Base-by-base conservation (phyloP, 352 stramenopile species). In the Phytopythium kandeliae region DNA sequence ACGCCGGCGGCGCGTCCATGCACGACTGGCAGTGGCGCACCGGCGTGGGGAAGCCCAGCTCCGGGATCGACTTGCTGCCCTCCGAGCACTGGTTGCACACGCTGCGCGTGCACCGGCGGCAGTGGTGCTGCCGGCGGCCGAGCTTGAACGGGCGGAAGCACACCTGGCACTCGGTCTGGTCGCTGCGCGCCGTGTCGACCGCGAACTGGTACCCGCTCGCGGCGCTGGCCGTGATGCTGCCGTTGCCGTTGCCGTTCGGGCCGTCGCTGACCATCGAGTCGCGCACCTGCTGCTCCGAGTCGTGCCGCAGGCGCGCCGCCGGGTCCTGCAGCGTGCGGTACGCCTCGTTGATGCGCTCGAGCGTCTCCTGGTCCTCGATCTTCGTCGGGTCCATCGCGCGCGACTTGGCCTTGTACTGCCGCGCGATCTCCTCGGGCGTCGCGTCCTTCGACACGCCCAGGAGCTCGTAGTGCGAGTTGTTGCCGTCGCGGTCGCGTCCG, bases 141-240 rank as follows among this genome's bases (percentile, higher is more conserved):
- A 93, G 76, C 55, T 91, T 91, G 55, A 93, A 93, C 11, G 79
- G 83, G 55, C 83, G 80, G 68, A 92, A 93, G 43, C 80, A 93
- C n/a, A 93, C 79, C 50, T 93, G 83, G 33, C 83, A 93, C 55
- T 93, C 83, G n/a, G 74, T 93, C 61, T 93, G 83, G 52, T 91
- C 83, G 41, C 72, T 86, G 19, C 83, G 83, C 12, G 80, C 80
- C 17, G 79, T 86, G 65, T 93, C 80, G 17, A 78, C 79, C 15
- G 82, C 66, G 28, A 87, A 86, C 50, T 75, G 66, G 45, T 75
- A 58, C 25, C 56, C 54, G 15, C 56, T 55, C 8, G 69, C 40
- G 24, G 60, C n/a, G 58, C 67, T 81, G 40, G 60, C 48, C 56
- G 71, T 71, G 9, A 53, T 52, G 40, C 22, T 46, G 5, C 15